Percentiles rank a stretch among this genome's conserved stretches.
Conservation (phyloP, 306 rosid genomes). For the Vicia villosa region DNA sequence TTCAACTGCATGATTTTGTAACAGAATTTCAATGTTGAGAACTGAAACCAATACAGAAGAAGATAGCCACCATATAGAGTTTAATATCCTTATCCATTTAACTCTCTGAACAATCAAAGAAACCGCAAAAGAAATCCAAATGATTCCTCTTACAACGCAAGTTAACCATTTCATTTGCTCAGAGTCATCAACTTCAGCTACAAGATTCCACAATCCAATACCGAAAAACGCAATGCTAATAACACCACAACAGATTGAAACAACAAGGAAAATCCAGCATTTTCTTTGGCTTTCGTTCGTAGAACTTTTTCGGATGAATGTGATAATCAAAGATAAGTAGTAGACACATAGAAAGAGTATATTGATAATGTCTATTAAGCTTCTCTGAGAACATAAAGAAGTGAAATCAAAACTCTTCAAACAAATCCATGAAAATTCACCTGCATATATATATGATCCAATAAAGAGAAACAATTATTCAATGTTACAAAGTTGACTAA, state of each 20-base stretch:
- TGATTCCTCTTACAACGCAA: conserved; percentile 46
- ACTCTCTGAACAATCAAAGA: conserved; percentile 57
- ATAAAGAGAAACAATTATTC: too few species aligned
- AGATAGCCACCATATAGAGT: conserved; percentile 61
- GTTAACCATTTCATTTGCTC: conserved; percentile 5
- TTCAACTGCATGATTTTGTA: conserved; percentile 35
- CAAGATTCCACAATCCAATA: conserved; percentile 46
- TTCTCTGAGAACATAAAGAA: conserved; percentile 51
- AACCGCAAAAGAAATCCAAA: conserved; percentile 58
- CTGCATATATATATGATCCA: too few species aligned
- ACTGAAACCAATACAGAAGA: conserved; percentile 48
- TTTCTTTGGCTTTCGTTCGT: conserved; percentile 28
- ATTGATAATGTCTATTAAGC: conserved; percentile 41
- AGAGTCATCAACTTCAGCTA: conserved; percentile 27
- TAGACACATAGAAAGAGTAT: conserved; percentile 47
- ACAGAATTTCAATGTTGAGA: conserved; percentile 48
- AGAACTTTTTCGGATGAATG: conserved; percentile 33
- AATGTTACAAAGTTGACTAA: too few species aligned
- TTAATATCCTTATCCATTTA: conserved; percentile 44
- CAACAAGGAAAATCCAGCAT: conserved; percentile 36
- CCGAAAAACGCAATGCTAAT: conserved; percentile 46
- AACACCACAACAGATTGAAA: conserved; percentile 51
- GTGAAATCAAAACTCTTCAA: conserved; percentile 43
- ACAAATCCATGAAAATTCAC: conserved; percentile 53
- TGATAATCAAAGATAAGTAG: conserved; percentile 32